phyloP scores from a whole-genome alignment of 2,329 filamentous ascomycete genomes.

The Epichloe typhina region DNA sequence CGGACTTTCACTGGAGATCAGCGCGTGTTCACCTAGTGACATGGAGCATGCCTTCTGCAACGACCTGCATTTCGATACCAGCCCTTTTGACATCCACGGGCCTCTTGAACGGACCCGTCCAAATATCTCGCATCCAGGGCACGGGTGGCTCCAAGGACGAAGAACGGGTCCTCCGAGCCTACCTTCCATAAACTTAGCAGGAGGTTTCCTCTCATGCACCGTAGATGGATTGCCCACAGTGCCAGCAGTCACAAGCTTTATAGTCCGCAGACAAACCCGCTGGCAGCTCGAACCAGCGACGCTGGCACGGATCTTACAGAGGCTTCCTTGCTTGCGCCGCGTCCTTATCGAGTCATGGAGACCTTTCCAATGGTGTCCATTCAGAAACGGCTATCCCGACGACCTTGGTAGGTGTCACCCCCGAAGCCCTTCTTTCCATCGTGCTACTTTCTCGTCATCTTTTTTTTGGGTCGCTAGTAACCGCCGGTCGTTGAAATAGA shows the following conservation, averaged over 20 bases:
- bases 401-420: neutral
- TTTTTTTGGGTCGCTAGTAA: neutral
- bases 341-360: neutral
- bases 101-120: neutral
- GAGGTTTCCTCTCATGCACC: neutral
- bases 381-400: neutral
- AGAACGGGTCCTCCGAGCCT: neutral
- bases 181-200: neutral
- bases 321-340: neutral
- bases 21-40: neutral
- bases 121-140: neutral
- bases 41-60: neutral
- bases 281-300: neutral
- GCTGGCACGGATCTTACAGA: neutral
- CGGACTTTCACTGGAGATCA: constrained; percentile 1
- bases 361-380: neutral
- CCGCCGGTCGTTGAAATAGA: neutral
- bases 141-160: neutral
- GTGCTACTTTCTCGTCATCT: neutral
- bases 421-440: neutral
- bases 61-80: neutral
- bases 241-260: neutral
- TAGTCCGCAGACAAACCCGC: neutral
- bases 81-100: neutral
- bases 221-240: neutral